These are phyloP conservation scores for Chloris gayana DNA, from an alignment of 176 grass and related monocot genomes.

Conservation along the genomic window DNA sequence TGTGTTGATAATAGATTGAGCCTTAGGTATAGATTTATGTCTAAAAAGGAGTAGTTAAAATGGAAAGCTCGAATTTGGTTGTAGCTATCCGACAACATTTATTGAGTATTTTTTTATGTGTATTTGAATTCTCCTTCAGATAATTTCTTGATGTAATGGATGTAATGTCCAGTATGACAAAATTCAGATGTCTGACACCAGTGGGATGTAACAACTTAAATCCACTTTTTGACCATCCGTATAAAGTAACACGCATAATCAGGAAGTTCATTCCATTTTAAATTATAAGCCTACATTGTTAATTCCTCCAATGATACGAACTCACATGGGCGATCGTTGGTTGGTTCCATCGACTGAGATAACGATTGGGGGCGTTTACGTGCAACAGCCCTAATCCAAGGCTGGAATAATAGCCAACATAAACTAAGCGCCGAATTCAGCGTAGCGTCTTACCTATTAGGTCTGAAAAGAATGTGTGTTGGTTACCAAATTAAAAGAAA, in stretches of 20 bases:
- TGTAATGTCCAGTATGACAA: too few species aligned
- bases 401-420: neutral
- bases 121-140: too few species aligned
- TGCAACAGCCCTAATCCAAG: neutral
- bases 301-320: neutral
- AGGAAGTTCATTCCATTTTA: neutral
- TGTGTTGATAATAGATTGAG: too few species aligned
- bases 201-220: too few species aligned
- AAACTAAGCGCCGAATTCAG: conserved; percentile 7
- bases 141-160: too few species aligned
- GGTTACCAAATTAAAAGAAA: neutral
- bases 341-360: conserved; percentile 1
- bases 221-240: neutral
- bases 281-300: neutral
- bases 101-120: too few species aligned
- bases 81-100: too few species aligned
- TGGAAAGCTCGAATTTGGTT: too few species aligned
- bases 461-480: conserved; percentile 36
- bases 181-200: too few species aligned
- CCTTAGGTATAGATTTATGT: too few species aligned
- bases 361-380: neutral
- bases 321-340: neutral
- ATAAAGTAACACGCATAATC: neutral
- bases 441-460: neutral
- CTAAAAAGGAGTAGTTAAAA: too few species aligned